A percentile compares a stretch with the other conserved stretches of the same genome.
These are phyloP conservation scores for Nemania abortiva DNA, from an alignment of 2,329 filamentous ascomycete species.

Conservation along the genomic window DNA sequence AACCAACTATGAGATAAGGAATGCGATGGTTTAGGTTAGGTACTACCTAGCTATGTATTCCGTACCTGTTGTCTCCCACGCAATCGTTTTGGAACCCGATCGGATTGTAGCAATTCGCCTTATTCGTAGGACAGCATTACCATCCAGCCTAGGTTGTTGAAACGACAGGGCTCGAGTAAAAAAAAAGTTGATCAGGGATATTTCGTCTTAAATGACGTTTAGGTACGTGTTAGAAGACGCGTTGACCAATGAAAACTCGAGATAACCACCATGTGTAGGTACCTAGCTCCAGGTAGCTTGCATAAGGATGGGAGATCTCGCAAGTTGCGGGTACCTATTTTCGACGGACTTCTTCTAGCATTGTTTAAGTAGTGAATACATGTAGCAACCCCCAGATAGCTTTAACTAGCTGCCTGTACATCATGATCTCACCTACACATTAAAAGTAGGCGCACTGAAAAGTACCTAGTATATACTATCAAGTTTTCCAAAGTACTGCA, in stretches of 20 bases:
- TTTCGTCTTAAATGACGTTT: conserved; percentile 31
- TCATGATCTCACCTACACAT: neutral
- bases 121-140: neutral
- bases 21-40: neutral
- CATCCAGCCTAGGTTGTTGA: neutral
- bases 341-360: neutral
- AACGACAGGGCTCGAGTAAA: neutral
- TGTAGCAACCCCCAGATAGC: too few species aligned
- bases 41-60: neutral
- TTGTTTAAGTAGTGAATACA: too few species aligned
- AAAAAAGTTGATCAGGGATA: conserved; percentile 10
- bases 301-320: neutral
- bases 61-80: neutral
- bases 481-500: too few species aligned
- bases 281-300: conserved; percentile 4
- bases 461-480: neutral
- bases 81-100: neutral
- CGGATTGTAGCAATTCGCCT: neutral
- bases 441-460: too few species aligned
- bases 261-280: conserved; percentile 7
- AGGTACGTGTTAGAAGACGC: conserved; percentile 14
- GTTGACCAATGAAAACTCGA: conserved; percentile 25
- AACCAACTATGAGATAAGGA: conserved; percentile 16
- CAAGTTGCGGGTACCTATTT: conserved; percentile 5
- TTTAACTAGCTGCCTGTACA: neutral